phyloP scores from a whole-genome alignment of 495 filamentous ascomycete species.

The Neurospora pannonica region DNA sequence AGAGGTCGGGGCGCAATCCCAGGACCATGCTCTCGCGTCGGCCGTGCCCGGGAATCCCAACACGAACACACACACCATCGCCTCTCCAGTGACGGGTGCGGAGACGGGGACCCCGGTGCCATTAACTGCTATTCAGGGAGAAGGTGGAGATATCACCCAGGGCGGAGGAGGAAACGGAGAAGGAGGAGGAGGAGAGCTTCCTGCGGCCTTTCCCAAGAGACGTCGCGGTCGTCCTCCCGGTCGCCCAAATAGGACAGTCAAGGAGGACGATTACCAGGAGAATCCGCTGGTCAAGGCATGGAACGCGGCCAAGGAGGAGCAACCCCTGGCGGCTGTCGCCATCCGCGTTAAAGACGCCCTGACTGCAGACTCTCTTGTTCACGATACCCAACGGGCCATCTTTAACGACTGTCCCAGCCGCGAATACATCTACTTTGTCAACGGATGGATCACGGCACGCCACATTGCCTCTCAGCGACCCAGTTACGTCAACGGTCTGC shows the following conservation, averaged over 20 bases:
- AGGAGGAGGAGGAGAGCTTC: slow-evolving; percentile 6
- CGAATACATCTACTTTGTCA: slow-evolving; percentile 23
- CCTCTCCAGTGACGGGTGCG: not conserved
- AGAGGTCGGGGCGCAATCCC: not conserved
- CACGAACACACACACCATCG: not conserved
- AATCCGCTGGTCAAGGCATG: slow-evolving; percentile 19
- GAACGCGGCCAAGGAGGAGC: slow-evolving; percentile 21
- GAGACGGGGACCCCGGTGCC: not conserved
- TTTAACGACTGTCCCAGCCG: slow-evolving; percentile 17
- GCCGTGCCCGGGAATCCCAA: not conserved
- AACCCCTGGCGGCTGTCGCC: slow-evolving; percentile 11
- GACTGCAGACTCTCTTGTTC: slow-evolving; percentile 15
- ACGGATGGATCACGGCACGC: slow-evolving; percentile 26
- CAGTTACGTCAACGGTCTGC: slow-evolving; percentile 26
- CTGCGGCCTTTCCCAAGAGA: slow-evolving; percentile 19
- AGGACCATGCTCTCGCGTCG: not conserved
- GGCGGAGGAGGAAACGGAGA: not conserved
- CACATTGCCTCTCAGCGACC: slow-evolving; percentile 26
- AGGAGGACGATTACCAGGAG: slow-evolving; percentile 19
- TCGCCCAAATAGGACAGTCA: slow-evolving; percentile 21
- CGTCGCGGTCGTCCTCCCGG: slow-evolving; percentile 25
- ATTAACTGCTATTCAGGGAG: not conserved
- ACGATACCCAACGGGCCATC: slow-evolving; percentile 22
- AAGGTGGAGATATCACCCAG: not conserved
- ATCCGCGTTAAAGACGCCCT: slow-evolving; percentile 19